These are phyloP conservation scores for Calycina herbarum DNA, from an alignment of 2,329 filamentous ascomycete genomes.

Conservation along the genomic window DNA sequence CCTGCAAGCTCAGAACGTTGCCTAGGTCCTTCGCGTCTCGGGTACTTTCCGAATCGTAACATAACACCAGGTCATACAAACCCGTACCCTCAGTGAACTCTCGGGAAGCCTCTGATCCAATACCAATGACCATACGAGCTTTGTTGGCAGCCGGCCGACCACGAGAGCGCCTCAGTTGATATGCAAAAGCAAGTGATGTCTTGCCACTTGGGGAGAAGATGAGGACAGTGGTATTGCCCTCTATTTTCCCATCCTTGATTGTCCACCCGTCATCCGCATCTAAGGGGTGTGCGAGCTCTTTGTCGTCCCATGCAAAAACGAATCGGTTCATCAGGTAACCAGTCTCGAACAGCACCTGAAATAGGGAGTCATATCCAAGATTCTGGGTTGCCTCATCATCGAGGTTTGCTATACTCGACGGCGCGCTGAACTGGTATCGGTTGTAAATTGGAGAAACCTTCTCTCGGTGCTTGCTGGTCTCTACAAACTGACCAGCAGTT, in stretches of 20 bases:
- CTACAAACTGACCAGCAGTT: conserved; percentile 23
- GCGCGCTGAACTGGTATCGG: conserved; percentile 23
- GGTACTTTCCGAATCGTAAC: conserved; percentile 23
- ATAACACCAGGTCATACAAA: conserved; percentile 28
- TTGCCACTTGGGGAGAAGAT: conserved; percentile 31
- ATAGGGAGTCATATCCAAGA: conserved; percentile 26
- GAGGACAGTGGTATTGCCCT: conserved; percentile 25
- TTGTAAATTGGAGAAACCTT: conserved; percentile 33
- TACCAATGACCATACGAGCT: conserved; percentile 24
- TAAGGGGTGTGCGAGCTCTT: conserved; percentile 21
- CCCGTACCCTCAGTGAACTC: conserved; percentile 25
- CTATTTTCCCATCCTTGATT: conserved; percentile 24
- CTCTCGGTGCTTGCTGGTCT: conserved; percentile 25
- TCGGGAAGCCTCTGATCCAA: conserved; percentile 29
- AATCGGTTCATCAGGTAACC: conserved; percentile 30
- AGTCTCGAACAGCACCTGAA: conserved; percentile 27
- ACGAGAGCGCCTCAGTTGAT: conserved; percentile 25
- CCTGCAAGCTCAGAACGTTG: conserved; percentile 21
- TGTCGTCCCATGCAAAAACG: conserved; percentile 28
- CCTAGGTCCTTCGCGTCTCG: conserved; percentile 17
- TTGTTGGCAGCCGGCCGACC: conserved; percentile 21
- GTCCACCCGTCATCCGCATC: conserved; percentile 23
- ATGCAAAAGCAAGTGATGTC: conserved; percentile 29
- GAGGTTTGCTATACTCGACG: conserved; percentile 6
- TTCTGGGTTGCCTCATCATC: conserved; percentile 17